Base-by-base conservation (phyloP, 208 protist species). In the Acanthamoeba sp. region DNA sequence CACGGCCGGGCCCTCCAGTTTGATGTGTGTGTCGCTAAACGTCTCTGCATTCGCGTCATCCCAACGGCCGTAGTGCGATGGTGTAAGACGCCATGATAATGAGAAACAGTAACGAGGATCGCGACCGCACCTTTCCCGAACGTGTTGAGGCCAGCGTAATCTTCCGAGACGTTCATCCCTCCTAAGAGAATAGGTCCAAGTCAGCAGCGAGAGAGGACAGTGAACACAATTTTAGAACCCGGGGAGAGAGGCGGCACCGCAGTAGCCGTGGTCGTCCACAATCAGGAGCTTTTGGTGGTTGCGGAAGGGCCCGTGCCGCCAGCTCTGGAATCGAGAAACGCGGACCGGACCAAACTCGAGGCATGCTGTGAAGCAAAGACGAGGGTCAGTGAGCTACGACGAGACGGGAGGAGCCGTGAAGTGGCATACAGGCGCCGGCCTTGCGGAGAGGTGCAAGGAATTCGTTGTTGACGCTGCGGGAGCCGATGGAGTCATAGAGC, bases 251-350 rank as follows among this genome's bases (percentile, higher is more conserved):
- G 94, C 91, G 38, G 80, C 88, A 94, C 95, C 95, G 82, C 94
- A 95, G 89, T 94, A 96, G 16, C 90, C 95, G 55, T 80, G 69
- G 24, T 95, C 80, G 57, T 96, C 95, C 5, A 95, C 85, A 2
- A 96, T 90, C 5, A 96, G 71, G 18, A 96, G 88, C 69, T 96
- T 96, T 62, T 94, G 91, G 36, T 96, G 95, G 57, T 96, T 95
- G 34, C 95, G 80, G 40, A 90, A 94, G 71, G 64, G 55, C 52
- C 84, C 84, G 36, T 91, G 42, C 16, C 84, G 84, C 84, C 84
- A 91, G 29, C 84, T 91, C 36, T 71, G 84, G 9, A 6, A 91
- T n/a, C 62, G 84, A 7, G 84, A 62, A 14, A 91, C 84, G 10
- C 84, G 84, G 12, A 91, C 84, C 1, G 84, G 84, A 16, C 84